Percentiles rank a stretch among this genome's conserved stretches.
phyloP scores from a whole-genome alignment of 495 filamentous ascomycete genomes.

The Tuber microsphaerosporum region DNA sequence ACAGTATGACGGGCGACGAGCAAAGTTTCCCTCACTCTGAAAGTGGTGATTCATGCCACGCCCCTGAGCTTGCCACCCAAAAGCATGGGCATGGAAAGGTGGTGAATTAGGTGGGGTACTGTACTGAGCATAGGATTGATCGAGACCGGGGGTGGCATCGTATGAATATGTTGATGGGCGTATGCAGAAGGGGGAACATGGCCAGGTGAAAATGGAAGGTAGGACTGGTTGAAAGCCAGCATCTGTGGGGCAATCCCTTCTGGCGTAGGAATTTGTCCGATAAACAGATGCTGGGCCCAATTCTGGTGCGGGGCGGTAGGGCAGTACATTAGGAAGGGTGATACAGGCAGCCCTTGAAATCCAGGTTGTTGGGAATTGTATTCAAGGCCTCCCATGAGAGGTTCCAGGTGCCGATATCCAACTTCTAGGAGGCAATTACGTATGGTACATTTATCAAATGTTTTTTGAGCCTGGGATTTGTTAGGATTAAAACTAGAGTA shows the following conservation, averaged over 20 bases:
- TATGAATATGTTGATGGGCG: neutral
- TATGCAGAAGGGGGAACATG: neutral
- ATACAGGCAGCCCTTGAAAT: neutral
- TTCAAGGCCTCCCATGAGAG: neutral
- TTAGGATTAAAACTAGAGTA: constrained; percentile 3
- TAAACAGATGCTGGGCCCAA: neutral
- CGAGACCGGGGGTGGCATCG: neutral
- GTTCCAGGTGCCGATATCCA: constrained; percentile 18
- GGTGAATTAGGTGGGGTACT: constrained; percentile 17
- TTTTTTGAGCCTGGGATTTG: constrained; percentile 32
- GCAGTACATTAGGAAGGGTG: neutral
- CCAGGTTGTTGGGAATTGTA: neutral
- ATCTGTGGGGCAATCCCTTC: neutral
- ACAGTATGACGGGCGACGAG: constrained; percentile 7
- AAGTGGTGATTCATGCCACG: constrained; percentile 10
- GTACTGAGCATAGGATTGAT: neutral
- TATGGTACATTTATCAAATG: constrained; percentile 28
- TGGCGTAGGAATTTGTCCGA: neutral
- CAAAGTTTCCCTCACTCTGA: constrained; percentile 10
- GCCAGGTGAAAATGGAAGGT: neutral
- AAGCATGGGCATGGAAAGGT: constrained; percentile 13
- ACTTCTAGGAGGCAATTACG: constrained; percentile 35
- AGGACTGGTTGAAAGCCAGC: neutral
- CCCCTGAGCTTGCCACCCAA: constrained; percentile 24
- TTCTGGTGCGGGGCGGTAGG: neutral